Base-by-base conservation (phyloP, 192 early-diverging fungal genomes). In the Coemansia sp. region DNA sequence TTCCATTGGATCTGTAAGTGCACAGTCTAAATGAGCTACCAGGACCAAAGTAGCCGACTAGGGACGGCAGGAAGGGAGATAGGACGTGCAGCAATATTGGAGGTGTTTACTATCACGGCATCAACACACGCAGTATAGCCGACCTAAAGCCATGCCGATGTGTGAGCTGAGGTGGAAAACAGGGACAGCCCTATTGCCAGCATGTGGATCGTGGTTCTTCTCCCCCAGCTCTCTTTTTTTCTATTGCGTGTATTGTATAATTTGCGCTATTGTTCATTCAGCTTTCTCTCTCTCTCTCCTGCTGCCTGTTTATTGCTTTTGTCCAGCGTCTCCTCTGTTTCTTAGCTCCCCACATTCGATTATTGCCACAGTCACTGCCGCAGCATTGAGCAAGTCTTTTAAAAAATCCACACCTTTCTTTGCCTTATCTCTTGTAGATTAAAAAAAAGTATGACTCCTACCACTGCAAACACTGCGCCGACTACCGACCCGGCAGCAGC, bases 361-460 rank as follows among this genome's bases (percentile, higher is more conserved):
- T 31, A n/a, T 31, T 34, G 32, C 6, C 7, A 34, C 32, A 34
- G 26, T 31, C 18, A 6, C 11, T 48, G 46, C 46, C 46, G 46
- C 46, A 48, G 46, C 46, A 48, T n/a, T 32, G 6, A 48, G 32
- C 28, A 44, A 34, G 32, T 34, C 32, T 34, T 31, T 34, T 45
- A 39, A 38, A n/a, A 53, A 26, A 11, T 14, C 21, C 28, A 37
- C 44, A 43, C 11, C 6, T 32, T 54, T 48, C 12, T 18, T 47
- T 26, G 23, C 37, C 18, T 36, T 51, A 42, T 37, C 43, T 37
- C 16, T 38, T n/a, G 28, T 53, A 60, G 58, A 26, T 26, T 26
- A 64, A 28, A 31, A 5, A 48, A 28, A 28, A 48, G 32, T 34
- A 69, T 69, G 66, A 53, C 66, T 53, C 66, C 66, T 58, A 26